Evolutionary conservation across 2,329 filamentous ascomycete genomes (phyloP), one percentile per base, ranked within the genome.

Genomic region (Thielaviopsis cerberus): DNA sequence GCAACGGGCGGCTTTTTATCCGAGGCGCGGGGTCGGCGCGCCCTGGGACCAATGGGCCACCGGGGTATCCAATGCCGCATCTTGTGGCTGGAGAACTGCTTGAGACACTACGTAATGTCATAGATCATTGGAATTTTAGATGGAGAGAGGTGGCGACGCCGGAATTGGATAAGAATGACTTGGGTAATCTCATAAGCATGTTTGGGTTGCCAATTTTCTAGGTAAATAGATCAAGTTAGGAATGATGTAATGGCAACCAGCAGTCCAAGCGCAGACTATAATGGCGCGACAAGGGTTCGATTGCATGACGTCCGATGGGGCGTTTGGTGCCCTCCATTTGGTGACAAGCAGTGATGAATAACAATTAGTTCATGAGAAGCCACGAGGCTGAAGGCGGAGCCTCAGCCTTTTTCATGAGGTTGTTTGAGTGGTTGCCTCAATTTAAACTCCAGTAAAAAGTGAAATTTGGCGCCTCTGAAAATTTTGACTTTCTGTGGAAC

Each of bases 1-100:
- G 62, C 63, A 26, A 61, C 56, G 26, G 41, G 58, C 23, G 56
- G 56, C 13, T 34, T 55, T 1, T 58, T 70, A 54, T 64, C 62
- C 17, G 56, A 37, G 15, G 60, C 62, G 30, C 62, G 4, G 60
- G 61, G 15, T 26, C 59, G 17, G 3, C 24, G 11, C 55, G 52
- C 27, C 23, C 54, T 1, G 58, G 55, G 48, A 51, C 34, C 20
- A 30, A 34, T 6, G 25, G 27, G 50, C 58, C 58, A 10, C n/a
- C n/a, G 17, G 58, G 58, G 13, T 57, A 48, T 37, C 54, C 37
- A 6, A 54, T 60, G 58, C 51, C 55, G 22, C 51, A 48, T 48
- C 7, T 48, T 10, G 41, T 22, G 23, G 10, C 51, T 8, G 7
- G 20, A n/a, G 15, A 20, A 10, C 41, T 24, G 13, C 51, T 57